Evolutionary conservation across 768 basidiomycete species (phyloP).

Genomic region (Podaxis pistillaris): DNA sequence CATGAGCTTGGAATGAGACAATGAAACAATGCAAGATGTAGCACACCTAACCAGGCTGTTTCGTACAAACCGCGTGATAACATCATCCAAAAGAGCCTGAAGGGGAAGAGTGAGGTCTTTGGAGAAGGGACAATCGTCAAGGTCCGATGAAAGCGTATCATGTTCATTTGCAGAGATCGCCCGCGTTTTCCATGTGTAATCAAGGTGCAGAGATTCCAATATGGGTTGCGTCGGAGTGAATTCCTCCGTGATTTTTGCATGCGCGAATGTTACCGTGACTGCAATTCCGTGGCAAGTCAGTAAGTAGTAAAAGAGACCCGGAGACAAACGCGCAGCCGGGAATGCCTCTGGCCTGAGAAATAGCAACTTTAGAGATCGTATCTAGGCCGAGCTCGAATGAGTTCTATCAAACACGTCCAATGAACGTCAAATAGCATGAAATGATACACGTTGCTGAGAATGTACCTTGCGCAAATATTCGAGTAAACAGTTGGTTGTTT

Average conservation of each 20-base stretch:
- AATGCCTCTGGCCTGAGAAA: background rate
- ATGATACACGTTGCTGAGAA: background rate
- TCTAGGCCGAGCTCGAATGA: conserved; percentile 54
- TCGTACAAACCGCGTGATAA: conserved; percentile 51
- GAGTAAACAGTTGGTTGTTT: conserved; percentile 46
- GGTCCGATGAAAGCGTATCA: background rate
- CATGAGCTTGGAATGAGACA: background rate
- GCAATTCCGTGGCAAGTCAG: background rate
- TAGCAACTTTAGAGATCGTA: conserved; percentile 41
- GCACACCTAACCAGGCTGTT: conserved; percentile 60
- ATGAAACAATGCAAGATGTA: background rate
- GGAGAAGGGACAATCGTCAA: conserved; percentile 48
- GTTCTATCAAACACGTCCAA: conserved; percentile 44
- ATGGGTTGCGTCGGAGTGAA: conserved; percentile 34
- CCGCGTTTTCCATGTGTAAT: conserved; percentile 33
- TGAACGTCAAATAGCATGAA: conserved; percentile 4
- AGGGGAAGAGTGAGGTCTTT: conserved; percentile 54
- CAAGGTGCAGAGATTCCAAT: conserved; percentile 34
- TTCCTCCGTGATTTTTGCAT: background rate
- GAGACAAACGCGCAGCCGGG: conserved; percentile 7
- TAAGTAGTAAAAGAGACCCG: background rate
- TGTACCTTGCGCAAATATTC: conserved; percentile 49
- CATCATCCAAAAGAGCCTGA: conserved; percentile 48
- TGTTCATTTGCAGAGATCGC: conserved; percentile 7
- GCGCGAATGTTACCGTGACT: conserved; percentile 10